A percentile compares a stretch with the other conserved stretches of the same genome.
phyloP scores from a whole-genome alignment of 2,329 filamentous ascomycete genomes.

The Scopulariopsis brevicaulis region DNA sequence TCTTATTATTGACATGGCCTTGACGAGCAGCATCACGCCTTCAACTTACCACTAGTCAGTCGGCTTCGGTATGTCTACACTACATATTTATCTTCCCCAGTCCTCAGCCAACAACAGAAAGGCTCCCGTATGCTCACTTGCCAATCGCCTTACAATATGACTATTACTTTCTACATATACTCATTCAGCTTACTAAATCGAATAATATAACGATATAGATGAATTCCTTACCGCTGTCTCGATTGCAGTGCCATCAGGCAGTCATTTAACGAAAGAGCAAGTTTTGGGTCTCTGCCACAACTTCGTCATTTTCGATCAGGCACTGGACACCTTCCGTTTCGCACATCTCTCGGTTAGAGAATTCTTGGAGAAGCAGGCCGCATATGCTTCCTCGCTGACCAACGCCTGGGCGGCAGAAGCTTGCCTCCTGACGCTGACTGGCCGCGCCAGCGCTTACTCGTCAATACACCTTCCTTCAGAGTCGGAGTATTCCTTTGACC shows the following conservation, averaged over 20 bases:
- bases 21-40: too few species aligned
- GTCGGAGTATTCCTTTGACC: neutral
- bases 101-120: too few species aligned
- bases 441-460: neutral
- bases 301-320: neutral
- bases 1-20: too few species aligned
- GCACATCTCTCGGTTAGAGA: constrained; percentile 4
- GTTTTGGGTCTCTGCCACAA: neutral
- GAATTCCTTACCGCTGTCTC: neutral
- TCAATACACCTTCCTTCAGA: neutral
- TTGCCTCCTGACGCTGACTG: constrained; percentile 1
- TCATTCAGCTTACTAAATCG: too few species aligned
- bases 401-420: neutral
- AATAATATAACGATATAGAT: too few species aligned
- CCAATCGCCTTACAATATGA: too few species aligned
- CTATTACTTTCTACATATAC: too few species aligned
- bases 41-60: too few species aligned
- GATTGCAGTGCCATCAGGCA: neutral
- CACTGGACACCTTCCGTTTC: constrained; percentile 1
- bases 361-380: neutral
- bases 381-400: neutral
- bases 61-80: too few species aligned
- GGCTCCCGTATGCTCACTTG: too few species aligned
- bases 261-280: neutral
- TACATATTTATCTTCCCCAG: too few species aligned